Conservation (phyloP, 2,329 filamentous ascomycete species). For the Alternaria gansuensis region DNA sequence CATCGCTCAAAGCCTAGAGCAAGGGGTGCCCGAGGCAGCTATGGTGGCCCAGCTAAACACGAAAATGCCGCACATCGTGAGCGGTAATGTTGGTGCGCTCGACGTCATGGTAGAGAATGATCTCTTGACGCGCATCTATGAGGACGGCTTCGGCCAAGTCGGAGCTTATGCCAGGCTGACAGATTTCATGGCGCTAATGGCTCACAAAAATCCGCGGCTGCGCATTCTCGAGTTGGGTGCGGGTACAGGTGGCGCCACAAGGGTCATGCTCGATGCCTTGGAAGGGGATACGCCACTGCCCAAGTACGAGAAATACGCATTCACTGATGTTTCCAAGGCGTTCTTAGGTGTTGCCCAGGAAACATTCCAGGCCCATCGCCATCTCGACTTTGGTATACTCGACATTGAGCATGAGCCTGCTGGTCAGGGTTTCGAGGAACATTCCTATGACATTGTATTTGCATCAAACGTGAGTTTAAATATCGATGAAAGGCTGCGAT, state of each 20-base stretch:
- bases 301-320: constrained; percentile 26
- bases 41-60: background rate
- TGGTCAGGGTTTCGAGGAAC: constrained; percentile 12
- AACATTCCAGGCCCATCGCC: no score
- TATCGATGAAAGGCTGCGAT: no score
- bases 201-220: constrained; percentile 49
- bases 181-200: constrained; percentile 47
- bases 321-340: constrained; percentile 13
- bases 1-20: background rate
- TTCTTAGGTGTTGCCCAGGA: no score
- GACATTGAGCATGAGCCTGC: constrained; percentile 24
- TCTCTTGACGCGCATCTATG: constrained; percentile 22
- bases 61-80: background rate
- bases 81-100: constrained; percentile 15
- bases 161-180: constrained; percentile 23
- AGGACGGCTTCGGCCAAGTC: constrained; percentile 17
- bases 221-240: constrained; percentile 47
- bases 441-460: constrained; percentile 34
- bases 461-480: constrained; percentile 1
- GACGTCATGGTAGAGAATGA: constrained; percentile 22
- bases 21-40: background rate
- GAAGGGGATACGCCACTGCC: constrained; percentile 5
- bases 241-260: constrained; percentile 22
- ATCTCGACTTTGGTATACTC: constrained; percentile 6
- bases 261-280: constrained; percentile 6